Conservation (phyloP, 176 grass and related monocot genomes). For the Poa annua region DNA sequence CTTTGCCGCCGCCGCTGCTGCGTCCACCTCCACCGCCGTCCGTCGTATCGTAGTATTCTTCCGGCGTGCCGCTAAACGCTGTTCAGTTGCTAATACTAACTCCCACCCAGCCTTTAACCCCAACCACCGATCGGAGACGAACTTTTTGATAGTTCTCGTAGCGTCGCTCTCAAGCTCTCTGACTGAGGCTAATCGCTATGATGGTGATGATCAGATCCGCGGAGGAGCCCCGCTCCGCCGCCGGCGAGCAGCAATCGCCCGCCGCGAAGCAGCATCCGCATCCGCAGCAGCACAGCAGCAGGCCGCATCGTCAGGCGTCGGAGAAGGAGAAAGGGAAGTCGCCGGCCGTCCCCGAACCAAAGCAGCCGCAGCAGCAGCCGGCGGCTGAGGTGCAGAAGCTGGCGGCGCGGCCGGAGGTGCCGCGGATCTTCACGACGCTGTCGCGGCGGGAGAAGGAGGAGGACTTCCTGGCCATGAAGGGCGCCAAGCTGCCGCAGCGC, state of each 20-base stretch:
- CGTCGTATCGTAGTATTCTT: not conserved
- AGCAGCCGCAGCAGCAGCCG: not conserved
- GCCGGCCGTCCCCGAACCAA: not conserved
- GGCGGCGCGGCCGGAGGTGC: conserved; percentile 51
- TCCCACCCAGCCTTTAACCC: not conserved
- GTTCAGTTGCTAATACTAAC: conserved; percentile 12
- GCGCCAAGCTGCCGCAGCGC: conserved; percentile 76
- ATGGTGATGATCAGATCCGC: conserved; percentile 63
- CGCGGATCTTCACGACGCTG: conserved; percentile 71
- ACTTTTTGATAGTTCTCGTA: not conserved
- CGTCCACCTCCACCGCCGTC: not conserved
- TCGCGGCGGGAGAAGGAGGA: conserved; percentile 87
- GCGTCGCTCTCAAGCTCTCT: not conserved
- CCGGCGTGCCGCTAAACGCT: not conserved
- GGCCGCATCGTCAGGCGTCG: not conserved
- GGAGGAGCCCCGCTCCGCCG: conserved; percentile 45
- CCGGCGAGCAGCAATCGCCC: conserved; percentile 9
- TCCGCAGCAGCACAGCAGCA: not conserved
- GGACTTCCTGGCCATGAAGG: conserved; percentile 76
- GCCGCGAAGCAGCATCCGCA: conserved; percentile 1
- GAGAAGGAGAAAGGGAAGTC: conserved; percentile 10
- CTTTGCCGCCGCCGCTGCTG: not conserved
- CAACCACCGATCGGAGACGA: conserved; percentile 28
- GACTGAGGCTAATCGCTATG: not conserved
- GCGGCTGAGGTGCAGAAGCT: not conserved